phyloP scores from a whole-genome alignment of 129 eudicot genomes.

The Escallonia rubra region DNA sequence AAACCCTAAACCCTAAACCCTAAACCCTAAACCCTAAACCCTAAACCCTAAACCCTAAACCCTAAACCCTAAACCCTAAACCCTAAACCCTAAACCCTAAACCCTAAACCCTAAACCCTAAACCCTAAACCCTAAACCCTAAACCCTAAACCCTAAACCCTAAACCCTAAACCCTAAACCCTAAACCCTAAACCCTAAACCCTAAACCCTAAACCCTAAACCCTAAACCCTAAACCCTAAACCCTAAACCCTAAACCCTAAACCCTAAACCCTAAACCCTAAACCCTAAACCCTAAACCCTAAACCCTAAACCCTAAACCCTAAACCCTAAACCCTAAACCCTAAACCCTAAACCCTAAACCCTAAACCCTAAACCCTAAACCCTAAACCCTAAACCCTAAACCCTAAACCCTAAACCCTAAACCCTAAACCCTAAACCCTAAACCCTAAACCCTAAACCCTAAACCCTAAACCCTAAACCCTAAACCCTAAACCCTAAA shows the following conservation, averaged over 20 bases:
- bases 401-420: slow-evolving; percentile 3
- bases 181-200: slow-evolving; percentile 1
- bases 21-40: slow-evolving; percentile 8
- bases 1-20: slow-evolving; percentile 10
- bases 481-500: slow-evolving; percentile 7
- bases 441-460: slow-evolving; percentile 4
- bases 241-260: slow-evolving; percentile 4
- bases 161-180: slow-evolving; percentile 9
- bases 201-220: background rate
- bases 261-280: slow-evolving; percentile 10
- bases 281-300: background rate
- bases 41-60: slow-evolving; percentile 7
- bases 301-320: slow-evolving; percentile 5
- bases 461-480: slow-evolving; percentile 7
- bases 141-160: too few species aligned
- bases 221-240: slow-evolving; percentile 6
- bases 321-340: slow-evolving; percentile 6
- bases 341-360: slow-evolving; percentile 4
- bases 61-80: background rate
- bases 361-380: slow-evolving; percentile 7
- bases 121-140: too few species aligned
- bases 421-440: slow-evolving; percentile 1
- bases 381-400: background rate
- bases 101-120: slow-evolving; percentile 10
- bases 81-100: background rate